phyloP scores from a whole-genome alignment of 177 flowering plant species.

The Tripterygium wilfordii region DNA sequence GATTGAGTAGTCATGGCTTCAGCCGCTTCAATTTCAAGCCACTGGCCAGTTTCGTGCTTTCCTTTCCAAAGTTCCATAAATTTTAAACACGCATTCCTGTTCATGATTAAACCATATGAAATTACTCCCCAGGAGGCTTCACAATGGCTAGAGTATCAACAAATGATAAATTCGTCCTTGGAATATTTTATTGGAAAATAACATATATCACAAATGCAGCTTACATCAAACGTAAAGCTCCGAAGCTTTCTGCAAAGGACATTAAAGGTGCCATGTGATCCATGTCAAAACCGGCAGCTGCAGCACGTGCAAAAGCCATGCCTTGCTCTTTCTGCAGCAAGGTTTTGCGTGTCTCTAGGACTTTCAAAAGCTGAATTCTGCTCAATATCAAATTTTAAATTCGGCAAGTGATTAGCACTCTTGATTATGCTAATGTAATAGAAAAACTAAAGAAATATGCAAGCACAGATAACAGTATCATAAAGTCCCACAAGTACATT shows the following conservation, averaged over 20 bases:
- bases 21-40: constrained; percentile 84
- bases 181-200: too few relatives aligned
- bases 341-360: constrained; percentile 76
- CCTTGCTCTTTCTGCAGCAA: constrained; percentile 93
- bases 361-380: constrained; percentile 86
- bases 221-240: constrained; percentile 86
- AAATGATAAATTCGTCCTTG: too few relatives aligned
- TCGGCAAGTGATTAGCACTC: not conserved
- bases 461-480: too few relatives aligned
- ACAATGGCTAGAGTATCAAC: too few relatives aligned
- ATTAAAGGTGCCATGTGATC: constrained; percentile 67
- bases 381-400: constrained; percentile 9
- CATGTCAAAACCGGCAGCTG: constrained; percentile 93
- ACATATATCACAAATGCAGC: constrained; percentile 9
- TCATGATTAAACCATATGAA: constrained; percentile 6
- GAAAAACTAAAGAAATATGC: too few relatives aligned
- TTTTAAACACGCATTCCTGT: constrained; percentile 81
- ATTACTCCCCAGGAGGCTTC: not conserved
- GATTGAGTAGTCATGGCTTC: constrained; percentile 49
- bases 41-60: constrained; percentile 94
- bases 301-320: constrained; percentile 99
- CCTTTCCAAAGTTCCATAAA: constrained; percentile 76
- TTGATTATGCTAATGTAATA: not conserved
- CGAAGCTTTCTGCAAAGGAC: constrained; percentile 86
- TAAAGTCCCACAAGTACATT: too few relatives aligned